Conservation (phyloP, 768 basidiomycete species). For the Trametes elegans region DNA sequence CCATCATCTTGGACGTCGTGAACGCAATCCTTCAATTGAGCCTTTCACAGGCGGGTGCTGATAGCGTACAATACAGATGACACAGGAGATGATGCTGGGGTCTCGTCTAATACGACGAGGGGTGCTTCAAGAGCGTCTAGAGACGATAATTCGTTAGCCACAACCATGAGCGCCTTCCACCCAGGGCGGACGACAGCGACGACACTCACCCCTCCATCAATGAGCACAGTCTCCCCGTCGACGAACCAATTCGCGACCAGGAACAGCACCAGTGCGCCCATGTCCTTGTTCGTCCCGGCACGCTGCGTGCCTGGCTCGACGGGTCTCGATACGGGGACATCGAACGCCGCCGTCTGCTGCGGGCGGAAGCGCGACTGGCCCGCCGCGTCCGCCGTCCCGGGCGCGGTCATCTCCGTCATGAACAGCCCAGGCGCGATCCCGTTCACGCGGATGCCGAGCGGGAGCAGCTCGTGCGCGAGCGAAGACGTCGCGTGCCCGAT, state of each 20-base stretch:
- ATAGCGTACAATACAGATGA: background rate
- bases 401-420: conserved; percentile 31
- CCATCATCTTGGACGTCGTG: too few species aligned
- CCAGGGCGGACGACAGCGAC: background rate
- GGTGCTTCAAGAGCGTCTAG: conserved; percentile 38
- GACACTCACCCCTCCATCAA: conserved; percentile 47
- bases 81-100: background rate
- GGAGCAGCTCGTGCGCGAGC: conserved; percentile 46
- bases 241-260: conserved; percentile 48
- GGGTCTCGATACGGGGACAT: conserved; percentile 34
- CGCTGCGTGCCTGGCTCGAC: conserved; percentile 14
- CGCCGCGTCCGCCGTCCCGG: conserved; percentile 27
- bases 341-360: conserved; percentile 26
- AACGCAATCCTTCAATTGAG: too few species aligned
- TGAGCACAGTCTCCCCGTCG: conserved; percentile 45
- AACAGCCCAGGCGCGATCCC: conserved; percentile 46
- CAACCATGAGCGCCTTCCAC: background rate
- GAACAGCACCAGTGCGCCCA: conserved; percentile 43
- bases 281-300: conserved; percentile 38
- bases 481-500: conserved; percentile 45
- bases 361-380: conserved; percentile 24
- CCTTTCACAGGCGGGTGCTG: background rate
- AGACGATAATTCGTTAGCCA: background rate
- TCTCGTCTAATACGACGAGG: conserved; percentile 34
- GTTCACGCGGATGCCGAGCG: conserved; percentile 47